Conservation (phyloP, 208 protist genomes). For the Leishmania tarentolae region DNA sequence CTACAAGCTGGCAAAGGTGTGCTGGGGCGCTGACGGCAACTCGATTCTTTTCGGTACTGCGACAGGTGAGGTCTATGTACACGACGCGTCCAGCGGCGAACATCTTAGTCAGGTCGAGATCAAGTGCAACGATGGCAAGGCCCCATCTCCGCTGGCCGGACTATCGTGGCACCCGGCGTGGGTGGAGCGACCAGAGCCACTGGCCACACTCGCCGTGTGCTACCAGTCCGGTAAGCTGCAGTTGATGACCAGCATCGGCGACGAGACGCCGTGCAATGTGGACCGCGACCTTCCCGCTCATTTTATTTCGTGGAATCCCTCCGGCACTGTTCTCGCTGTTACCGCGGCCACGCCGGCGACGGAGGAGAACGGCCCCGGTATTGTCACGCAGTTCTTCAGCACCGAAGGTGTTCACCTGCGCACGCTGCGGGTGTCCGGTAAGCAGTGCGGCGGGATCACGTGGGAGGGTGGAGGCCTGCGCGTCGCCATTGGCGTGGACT, state of each 20-base stretch:
- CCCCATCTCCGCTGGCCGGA: conserved; percentile 48
- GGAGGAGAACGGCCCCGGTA: conserved; percentile 19
- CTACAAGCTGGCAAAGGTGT: conserved; percentile 82
- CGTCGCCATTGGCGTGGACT: conserved; percentile 95
- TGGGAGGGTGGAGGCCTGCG: conserved; percentile 96
- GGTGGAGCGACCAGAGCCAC: conserved; percentile 78
- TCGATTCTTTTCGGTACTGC: conserved; percentile 93
- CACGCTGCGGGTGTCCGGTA: conserved; percentile 91
- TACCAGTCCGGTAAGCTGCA: conserved; percentile 91
- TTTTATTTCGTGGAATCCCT: conserved; percentile 92
- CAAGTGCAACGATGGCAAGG: conserved; percentile 33
- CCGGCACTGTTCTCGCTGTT: conserved; percentile 93
- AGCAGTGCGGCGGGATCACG: conserved; percentile 81
- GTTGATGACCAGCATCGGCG: conserved; percentile 90
- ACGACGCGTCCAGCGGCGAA: conserved; percentile 83
- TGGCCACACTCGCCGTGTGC: conserved; percentile 88
- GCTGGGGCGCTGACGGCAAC: conserved; percentile 95
- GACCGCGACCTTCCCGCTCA: conserved; percentile 84
- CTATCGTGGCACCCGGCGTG: conserved; percentile 88
- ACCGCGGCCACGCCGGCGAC: conserved; percentile 59
- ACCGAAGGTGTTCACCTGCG: conserved; percentile 90
- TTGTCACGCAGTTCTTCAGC: conserved; percentile 95
- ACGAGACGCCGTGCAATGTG: conserved; percentile 90
- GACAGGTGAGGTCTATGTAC: conserved; percentile 87
- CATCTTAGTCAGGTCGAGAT: conserved; percentile 80